phyloP scores from a whole-genome alignment of 2,329 filamentous ascomycete genomes.

The Geosmithia putterillii region DNA sequence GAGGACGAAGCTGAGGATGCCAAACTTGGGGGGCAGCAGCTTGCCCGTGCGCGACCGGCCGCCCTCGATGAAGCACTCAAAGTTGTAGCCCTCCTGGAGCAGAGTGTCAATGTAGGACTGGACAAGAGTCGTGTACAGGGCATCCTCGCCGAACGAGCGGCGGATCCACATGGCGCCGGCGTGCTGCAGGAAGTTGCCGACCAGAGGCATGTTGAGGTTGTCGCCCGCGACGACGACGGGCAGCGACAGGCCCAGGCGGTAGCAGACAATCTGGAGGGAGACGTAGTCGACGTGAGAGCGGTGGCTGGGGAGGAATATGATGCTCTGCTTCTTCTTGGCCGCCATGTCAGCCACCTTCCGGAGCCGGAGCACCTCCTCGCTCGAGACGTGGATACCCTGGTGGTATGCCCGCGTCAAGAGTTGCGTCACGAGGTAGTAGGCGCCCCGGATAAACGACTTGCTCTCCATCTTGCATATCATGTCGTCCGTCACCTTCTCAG shows the following conservation, averaged over 20 bases:
- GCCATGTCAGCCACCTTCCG: constrained; percentile 74
- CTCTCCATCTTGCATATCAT: constrained; percentile 99
- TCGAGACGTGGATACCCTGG: constrained; percentile 92
- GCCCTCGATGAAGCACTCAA: constrained; percentile 97
- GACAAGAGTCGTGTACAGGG: constrained; percentile 82
- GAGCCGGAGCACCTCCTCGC: constrained; percentile 78
- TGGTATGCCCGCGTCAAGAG: constrained; percentile 87
- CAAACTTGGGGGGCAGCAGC: constrained; percentile 86
- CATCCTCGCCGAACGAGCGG: constrained; percentile 82
- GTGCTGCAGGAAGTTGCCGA: constrained; percentile 85
- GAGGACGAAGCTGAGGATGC: constrained; percentile 81
- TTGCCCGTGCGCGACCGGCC: constrained; percentile 89
- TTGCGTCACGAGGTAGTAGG: constrained; percentile 83
- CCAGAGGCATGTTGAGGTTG: constrained; percentile 86
- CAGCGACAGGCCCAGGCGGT: constrained; percentile 75
- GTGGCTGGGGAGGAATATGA: constrained; percentile 91
- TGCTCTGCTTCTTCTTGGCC: constrained; percentile 78
- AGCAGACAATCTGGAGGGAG: constrained; percentile 88
- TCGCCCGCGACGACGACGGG: constrained; percentile 92
- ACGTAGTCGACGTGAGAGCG: constrained; percentile 95
- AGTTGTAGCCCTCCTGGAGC: constrained; percentile 80
- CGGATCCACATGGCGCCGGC: constrained; percentile 98
- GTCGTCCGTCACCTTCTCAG: constrained; percentile 74
- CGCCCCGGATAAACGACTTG: constrained; percentile 79
- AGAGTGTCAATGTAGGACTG: constrained; percentile 93